These are phyloP conservation scores for Aspergillus carlsbadensis DNA, from an alignment of 495 filamentous ascomycete genomes.

Conservation along the genomic window DNA sequence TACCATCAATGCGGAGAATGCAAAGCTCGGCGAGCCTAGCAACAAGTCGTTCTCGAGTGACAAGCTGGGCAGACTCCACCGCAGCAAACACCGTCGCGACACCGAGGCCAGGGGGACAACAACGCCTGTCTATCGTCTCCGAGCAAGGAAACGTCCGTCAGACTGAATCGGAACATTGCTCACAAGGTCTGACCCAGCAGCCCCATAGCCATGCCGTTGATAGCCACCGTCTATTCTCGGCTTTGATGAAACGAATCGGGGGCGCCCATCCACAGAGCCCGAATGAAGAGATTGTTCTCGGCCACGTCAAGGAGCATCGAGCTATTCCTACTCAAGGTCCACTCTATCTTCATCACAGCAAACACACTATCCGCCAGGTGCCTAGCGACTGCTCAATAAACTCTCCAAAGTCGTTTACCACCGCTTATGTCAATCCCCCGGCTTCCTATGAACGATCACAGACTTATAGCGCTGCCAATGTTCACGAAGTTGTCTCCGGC, in stretches of 20 bases:
- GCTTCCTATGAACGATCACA: conserved; percentile 18
- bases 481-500: not conserved
- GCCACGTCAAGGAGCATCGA: conserved; percentile 33
- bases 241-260: conserved; percentile 66
- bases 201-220: conserved; percentile 44
- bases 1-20: conserved; percentile 17
- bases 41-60: conserved; percentile 65
- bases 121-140: conserved; percentile 65
- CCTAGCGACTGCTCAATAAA: conserved; percentile 35
- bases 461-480: not conserved
- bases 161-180: conserved; percentile 6
- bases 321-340: conserved; percentile 34
- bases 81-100: conserved; percentile 47
- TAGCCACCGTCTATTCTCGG: conserved; percentile 69
- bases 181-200: conserved; percentile 3
- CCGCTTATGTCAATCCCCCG: conserved; percentile 23
- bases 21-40: conserved; percentile 48
- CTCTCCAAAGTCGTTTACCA: conserved; percentile 32
- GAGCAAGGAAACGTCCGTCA: conserved; percentile 55
- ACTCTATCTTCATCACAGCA: conserved; percentile 28
- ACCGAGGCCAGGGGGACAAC: conserved; percentile 41
- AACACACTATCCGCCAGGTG: conserved; percentile 29
- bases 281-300: conserved; percentile 32
- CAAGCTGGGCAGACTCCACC: conserved; percentile 73
- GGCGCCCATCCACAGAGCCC: conserved; percentile 23